phyloP scores from a whole-genome alignment of 306 rosid species.

The Dalbergia cultrata region DNA sequence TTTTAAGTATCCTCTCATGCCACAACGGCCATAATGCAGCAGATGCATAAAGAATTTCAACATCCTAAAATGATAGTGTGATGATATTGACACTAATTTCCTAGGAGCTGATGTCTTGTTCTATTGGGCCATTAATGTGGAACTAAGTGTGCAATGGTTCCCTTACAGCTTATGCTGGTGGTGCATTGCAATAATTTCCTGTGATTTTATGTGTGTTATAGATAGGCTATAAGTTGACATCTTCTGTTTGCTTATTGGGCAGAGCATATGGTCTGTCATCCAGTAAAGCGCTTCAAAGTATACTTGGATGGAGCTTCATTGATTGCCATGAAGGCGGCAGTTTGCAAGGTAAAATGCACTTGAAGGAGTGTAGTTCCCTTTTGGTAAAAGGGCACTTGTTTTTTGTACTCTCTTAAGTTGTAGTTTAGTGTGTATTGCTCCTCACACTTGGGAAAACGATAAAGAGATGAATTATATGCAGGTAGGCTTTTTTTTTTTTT shows the following conservation, averaged over 20 bases:
- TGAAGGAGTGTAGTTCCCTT: constrained; percentile 29
- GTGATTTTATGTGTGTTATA: constrained; percentile 8
- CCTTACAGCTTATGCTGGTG: not conserved
- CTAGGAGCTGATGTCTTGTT: not conserved
- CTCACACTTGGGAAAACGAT: not conserved
- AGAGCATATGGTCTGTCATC: no score
- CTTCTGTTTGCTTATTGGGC: constrained; percentile 14
- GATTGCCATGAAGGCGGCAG: constrained; percentile 22
- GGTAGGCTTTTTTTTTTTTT: constrained; percentile 7
- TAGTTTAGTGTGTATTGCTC: constrained; percentile 8
- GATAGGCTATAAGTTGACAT: not conserved
- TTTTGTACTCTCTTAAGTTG: constrained; percentile 13
- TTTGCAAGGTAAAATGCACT: constrained; percentile 15
- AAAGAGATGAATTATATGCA: not conserved
- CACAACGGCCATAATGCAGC: no score
- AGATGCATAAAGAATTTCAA: constrained; percentile 5
- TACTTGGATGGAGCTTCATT: constrained; percentile 33
- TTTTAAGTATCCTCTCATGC: no score
- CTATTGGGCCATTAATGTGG: not conserved
- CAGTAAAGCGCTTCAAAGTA: not conserved
- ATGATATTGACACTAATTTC: not conserved
- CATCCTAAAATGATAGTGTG: constrained; percentile 5
- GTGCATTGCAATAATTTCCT: constrained; percentile 12
- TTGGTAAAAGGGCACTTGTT: not conserved
- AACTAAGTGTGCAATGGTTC: not conserved